These are phyloP conservation scores for Ambrosiella beaveri DNA, from an alignment of 2,329 filamentous ascomycete species.

Conservation along the genomic window DNA sequence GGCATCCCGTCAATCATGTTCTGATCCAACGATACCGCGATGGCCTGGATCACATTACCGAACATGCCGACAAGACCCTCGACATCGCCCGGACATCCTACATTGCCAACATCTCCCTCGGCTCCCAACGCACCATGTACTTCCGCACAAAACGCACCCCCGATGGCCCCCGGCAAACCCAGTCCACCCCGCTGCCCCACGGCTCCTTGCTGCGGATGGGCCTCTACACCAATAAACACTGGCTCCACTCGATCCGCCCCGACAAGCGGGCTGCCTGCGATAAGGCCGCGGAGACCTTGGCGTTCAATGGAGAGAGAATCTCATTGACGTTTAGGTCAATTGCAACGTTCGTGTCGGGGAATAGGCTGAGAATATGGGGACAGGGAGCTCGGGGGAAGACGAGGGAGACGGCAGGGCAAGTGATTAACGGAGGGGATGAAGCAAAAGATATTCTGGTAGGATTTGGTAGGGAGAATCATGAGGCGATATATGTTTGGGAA, in stretches of 20 bases:
- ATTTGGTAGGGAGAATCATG: slow-evolving; percentile 74
- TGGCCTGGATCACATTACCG: slow-evolving; percentile 80
- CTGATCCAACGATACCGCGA: slow-evolving; percentile 86
- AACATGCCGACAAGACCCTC: slow-evolving; percentile 92
- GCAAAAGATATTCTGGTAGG: slow-evolving; percentile 51
- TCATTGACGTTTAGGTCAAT: slow-evolving; percentile 84
- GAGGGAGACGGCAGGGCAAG: slow-evolving; percentile 36
- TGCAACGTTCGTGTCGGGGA: slow-evolving; percentile 58
- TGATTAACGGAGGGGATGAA: slow-evolving; percentile 47
- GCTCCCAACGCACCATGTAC: slow-evolving; percentile 77
- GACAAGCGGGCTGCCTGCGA: slow-evolving; percentile 59
- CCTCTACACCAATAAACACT: slow-evolving; percentile 61
- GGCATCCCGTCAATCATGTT: slow-evolving; percentile 75
- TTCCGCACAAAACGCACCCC: slow-evolving; percentile 59
- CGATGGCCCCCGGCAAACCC: slow-evolving; percentile 21
- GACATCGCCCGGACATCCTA: slow-evolving; percentile 68
- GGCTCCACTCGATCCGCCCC: slow-evolving; percentile 81
- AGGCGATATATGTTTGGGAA: slow-evolving; percentile 56
- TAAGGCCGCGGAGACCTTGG: slow-evolving; percentile 52
- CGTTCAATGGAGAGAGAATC: slow-evolving; percentile 61
- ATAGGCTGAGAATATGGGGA: slow-evolving; percentile 65
- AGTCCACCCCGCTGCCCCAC: slow-evolving; percentile 44
- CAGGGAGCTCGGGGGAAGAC: slow-evolving; percentile 66
- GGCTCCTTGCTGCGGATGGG: slow-evolving; percentile 81
- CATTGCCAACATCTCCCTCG: slow-evolving; percentile 89